These are phyloP conservation scores for Colletotrichum cordylinicola DNA, from an alignment of 2,329 filamentous ascomycete genomes.

Conservation along the genomic window DNA sequence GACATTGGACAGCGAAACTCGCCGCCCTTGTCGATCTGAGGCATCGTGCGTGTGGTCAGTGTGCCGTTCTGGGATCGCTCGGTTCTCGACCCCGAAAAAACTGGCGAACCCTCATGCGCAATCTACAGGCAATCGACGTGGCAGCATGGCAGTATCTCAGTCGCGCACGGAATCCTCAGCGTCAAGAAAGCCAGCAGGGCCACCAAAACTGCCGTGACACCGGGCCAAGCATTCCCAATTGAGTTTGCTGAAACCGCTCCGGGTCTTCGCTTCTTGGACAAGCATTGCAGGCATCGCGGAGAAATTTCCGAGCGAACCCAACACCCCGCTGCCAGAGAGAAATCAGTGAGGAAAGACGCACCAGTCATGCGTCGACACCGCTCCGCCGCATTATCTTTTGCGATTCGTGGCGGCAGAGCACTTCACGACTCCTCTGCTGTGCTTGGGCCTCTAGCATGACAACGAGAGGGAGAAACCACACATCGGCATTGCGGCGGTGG, in stretches of 20 bases:
- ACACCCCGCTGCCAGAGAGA: not conserved
- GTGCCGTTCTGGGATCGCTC: not conserved
- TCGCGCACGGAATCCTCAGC: not conserved
- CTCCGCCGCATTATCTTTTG: constrained; percentile 15
- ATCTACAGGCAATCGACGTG: not conserved
- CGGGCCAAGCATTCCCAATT: constrained; percentile 19
- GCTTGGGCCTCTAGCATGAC: not conserved
- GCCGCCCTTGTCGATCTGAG: no score
- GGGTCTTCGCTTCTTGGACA: constrained; percentile 13
- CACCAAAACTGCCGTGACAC: constrained; percentile 14
- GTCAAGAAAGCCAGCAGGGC: not conserved
- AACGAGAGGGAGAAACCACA: not conserved
- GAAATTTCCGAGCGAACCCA: constrained; percentile 12
- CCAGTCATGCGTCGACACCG: constrained; percentile 1
- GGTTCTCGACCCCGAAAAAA: not conserved
- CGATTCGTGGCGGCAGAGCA: not conserved
- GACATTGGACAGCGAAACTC: not conserved
- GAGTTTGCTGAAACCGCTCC: constrained; percentile 13
- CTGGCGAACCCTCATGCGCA: not conserved
- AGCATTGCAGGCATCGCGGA: constrained; percentile 13
- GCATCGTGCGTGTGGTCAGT: not conserved
- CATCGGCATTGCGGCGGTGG: constrained; percentile 14
- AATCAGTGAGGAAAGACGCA: not conserved
- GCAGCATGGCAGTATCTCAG: not conserved
- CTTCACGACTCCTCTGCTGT: not conserved